Evolutionary conservation across 176 grass and related monocot species (phyloP).

Genomic region (Otatea glauca): DNA sequence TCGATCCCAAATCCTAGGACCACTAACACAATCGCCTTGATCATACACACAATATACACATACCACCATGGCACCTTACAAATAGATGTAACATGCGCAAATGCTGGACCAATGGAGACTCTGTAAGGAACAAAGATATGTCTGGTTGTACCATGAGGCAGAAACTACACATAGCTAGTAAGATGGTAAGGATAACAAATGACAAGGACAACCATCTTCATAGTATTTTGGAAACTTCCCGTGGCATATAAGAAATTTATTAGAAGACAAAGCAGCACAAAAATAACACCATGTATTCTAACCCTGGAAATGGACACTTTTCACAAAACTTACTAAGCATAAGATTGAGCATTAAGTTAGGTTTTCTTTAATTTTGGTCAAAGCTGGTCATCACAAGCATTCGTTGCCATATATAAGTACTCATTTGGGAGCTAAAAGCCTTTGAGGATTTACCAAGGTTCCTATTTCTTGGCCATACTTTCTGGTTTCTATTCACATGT

Average conservation of each 20-base stretch:
- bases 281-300: neutral
- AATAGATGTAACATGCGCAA: constrained; percentile 52
- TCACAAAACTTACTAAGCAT: constrained; percentile 7
- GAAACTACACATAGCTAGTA: constrained; percentile 36
- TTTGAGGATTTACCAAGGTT: too few species aligned
- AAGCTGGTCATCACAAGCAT: too few species aligned
- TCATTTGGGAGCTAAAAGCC: too few species aligned
- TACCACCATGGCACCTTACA: constrained; percentile 1
- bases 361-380: too few species aligned
- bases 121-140: constrained; percentile 39
- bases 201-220: constrained; percentile 32
- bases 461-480: too few species aligned
- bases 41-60: neutral
- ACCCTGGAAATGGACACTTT: constrained; percentile 13
- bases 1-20: neutral
- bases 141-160: constrained; percentile 28
- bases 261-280: too few species aligned
- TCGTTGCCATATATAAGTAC: too few species aligned
- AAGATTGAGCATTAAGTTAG: constrained; percentile 9
- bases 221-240: too few species aligned
- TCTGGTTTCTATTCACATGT: too few species aligned
- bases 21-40: neutral
- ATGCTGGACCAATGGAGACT: constrained; percentile 37
- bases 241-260: too few species aligned
- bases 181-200: constrained; percentile 30